These are phyloP conservation scores for Aciculosporium take DNA, from an alignment of 2,329 filamentous ascomycete species.

Conservation along the genomic window DNA sequence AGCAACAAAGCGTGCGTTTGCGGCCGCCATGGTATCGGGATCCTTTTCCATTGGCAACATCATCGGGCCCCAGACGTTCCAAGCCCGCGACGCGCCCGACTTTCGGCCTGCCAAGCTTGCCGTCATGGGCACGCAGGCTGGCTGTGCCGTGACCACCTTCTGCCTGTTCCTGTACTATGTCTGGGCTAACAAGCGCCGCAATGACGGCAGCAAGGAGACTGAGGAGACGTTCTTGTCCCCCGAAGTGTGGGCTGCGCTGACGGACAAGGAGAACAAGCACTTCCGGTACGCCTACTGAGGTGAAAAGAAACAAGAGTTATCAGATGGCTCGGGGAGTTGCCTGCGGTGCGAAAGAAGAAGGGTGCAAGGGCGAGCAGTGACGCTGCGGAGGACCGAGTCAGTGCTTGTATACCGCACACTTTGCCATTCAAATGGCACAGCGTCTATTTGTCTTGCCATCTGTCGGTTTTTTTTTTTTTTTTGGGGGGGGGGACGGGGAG, in stretches of 20 bases:
- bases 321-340: background rate
- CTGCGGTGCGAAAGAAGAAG: too few relatives aligned
- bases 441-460: too few relatives aligned
- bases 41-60: constrained; percentile 40
- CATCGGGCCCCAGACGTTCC: constrained; percentile 43
- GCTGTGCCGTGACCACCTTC: constrained; percentile 26
- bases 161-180: constrained; percentile 35
- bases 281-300: constrained; percentile 38
- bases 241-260: constrained; percentile 34
- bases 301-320: background rate
- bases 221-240: constrained; percentile 27
- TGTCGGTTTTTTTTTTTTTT: background rate
- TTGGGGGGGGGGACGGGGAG: too few relatives aligned
- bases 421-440: too few relatives aligned
- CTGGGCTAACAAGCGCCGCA: constrained; percentile 30
- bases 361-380: too few relatives aligned
- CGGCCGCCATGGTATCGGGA: constrained; percentile 32
- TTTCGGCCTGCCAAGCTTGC: constrained; percentile 40
- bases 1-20: constrained; percentile 37
- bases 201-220: constrained; percentile 15
- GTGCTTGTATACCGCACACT: too few relatives aligned
- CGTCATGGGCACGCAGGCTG: constrained; percentile 36
- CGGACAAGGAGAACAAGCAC: constrained; percentile 41
- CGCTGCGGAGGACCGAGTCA: too few relatives aligned
- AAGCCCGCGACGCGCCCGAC: constrained; percentile 33